Evolutionary conservation across 352 stramenopile genomes (phyloP), one percentile per base, ranked within the genome.

Genomic region (Pythium vanterpoolii): DNA sequence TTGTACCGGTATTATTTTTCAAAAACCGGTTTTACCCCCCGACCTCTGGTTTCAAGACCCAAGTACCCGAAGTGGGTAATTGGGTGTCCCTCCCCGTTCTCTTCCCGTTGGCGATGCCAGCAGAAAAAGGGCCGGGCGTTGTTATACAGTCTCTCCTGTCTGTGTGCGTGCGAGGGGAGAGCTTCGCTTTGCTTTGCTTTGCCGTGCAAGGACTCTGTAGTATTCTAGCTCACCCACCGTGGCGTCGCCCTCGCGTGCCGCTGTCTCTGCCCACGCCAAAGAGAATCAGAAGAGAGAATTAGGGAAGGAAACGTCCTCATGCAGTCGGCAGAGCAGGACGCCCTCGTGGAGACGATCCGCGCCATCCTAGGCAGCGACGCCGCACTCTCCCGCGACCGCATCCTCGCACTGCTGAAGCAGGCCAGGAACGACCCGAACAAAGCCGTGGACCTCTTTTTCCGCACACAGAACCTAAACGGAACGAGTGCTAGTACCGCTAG

Each of bases 361-460:
- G 78, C 76, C 44, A 90, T 92, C 64, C 79, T 92, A 55, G 83
- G 78, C 14, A 77, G 64, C 66, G 73, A 54, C 44, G 71, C 74
- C 36, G 48, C 39, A n/a, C 52, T 84, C 34, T 87, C 83, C 27
- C 76, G 77, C 47, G 77, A 90, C 18, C 74, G 67, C 56, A 90
- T 93, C 56, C 44, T 91, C 39, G 67, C 61, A 68, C 68, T 93
- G 48, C 66, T 93, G 7, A n/a, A 58, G 4, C 57, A 84, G 57
- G 81, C 81, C 10, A 68, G 58, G 24, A 84, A 89, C 59, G 79
- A 93, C 60, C 81, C 83, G 16, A 90, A 93, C 71, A 93, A 93
- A 64, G 83, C 81, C 4, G 79, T 93, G 42, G 81, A 93, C 43
- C 52, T 91, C 48, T 91, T 77, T 60, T 93, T 91, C 71, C 83